Conservation (phyloP, 2,329 filamentous ascomycete species). For the Pestalotiopsis sp. region DNA sequence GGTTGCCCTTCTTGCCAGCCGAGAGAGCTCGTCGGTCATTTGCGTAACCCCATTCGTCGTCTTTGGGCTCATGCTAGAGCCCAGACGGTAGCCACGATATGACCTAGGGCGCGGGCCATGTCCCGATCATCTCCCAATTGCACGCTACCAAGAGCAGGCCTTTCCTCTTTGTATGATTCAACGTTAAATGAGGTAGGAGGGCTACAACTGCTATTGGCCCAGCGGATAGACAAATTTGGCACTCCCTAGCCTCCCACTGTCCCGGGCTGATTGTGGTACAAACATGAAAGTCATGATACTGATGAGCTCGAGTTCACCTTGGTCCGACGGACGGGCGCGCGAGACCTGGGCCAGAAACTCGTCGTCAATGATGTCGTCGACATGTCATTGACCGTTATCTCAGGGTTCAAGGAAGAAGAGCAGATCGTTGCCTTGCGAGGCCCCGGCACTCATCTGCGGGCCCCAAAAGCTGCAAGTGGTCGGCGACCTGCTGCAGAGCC, state of each 20-base stretch:
- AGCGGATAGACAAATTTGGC: neutral
- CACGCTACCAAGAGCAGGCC: neutral
- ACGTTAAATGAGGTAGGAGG: neutral
- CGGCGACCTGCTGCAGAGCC: neutral
- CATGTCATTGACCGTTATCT: neutral
- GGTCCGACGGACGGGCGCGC: neutral
- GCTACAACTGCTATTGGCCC: neutral
- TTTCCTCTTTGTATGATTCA: neutral
- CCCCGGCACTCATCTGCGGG: neutral
- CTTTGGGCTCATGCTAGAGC: neutral
- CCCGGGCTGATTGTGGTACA: neutral
- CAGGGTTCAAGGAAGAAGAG: neutral
- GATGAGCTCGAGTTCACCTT: neutral
- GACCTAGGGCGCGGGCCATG: neutral
- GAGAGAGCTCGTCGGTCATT: neutral
- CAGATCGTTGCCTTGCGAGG: neutral
- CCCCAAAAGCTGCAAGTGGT: neutral
- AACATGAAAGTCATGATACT: neutral
- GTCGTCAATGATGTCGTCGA: neutral
- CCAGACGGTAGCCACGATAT: neutral
- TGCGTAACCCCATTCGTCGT: neutral
- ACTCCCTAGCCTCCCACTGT: neutral
- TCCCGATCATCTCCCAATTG: neutral
- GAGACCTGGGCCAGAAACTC: neutral
- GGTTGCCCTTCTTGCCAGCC: neutral